phyloP scores from a whole-genome alignment of 2,329 filamentous ascomycete genomes.

The Colletotrichum chrysophilum region DNA sequence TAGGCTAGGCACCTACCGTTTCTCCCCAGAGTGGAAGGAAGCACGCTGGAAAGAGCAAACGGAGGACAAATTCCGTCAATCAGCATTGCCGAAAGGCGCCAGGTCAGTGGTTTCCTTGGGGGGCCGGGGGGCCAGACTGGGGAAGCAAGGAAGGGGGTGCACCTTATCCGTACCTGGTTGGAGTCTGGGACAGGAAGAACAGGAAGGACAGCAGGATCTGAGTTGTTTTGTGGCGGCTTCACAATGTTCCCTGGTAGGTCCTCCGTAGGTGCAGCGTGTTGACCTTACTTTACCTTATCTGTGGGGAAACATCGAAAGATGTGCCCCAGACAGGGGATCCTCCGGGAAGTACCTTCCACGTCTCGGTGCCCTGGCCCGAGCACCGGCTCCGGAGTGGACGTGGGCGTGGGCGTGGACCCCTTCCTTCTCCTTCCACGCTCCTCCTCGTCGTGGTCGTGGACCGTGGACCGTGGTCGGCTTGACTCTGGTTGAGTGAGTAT shows the following conservation, averaged over 20 bases:
- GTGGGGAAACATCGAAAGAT: conserved; percentile 21
- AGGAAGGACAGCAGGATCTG: too few relatives aligned
- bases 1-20: not conserved
- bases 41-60: not conserved
- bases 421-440: not conserved
- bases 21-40: not conserved
- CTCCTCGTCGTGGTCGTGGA: not conserved
- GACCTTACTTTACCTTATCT: conserved; percentile 11
- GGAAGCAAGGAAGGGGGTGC: too few relatives aligned
- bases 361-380: not conserved
- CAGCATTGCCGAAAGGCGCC: conserved; percentile 1
- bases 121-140: too few relatives aligned
- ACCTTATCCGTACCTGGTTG: too few relatives aligned
- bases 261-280: too few relatives aligned
- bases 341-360: not conserved
- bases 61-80: conserved; percentile 13
- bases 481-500: not conserved
- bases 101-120: not conserved
- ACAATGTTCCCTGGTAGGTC: too few relatives aligned
- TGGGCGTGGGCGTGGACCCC: not conserved
- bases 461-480: not conserved
- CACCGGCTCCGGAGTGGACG: not conserved
- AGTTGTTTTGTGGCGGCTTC: too few relatives aligned
- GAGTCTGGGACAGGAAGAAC: too few relatives aligned
- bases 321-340: not conserved